phyloP scores from a whole-genome alignment of 2,329 filamentous ascomycete genomes.

The Trichoderma atroviride region DNA sequence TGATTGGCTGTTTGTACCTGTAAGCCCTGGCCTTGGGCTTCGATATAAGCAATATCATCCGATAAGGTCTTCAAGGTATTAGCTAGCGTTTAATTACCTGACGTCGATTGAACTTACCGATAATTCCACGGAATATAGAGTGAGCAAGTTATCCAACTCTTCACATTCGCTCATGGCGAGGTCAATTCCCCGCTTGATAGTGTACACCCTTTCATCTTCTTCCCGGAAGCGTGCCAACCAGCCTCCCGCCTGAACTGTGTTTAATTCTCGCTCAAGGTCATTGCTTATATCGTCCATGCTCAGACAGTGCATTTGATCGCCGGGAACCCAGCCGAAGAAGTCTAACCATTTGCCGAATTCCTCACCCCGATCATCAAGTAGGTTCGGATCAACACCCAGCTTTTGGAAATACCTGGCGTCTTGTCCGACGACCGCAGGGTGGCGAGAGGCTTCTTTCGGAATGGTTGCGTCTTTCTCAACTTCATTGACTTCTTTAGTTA shows the following conservation, averaged over 20 bases:
- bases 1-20: conserved; percentile 98
- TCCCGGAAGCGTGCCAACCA: conserved; percentile 85
- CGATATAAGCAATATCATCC: conserved; percentile 95
- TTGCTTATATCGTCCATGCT: conserved; percentile 79
- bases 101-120: conserved; percentile 61
- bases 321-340: conserved; percentile 85
- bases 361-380: conserved; percentile 75
- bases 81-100: background rate
- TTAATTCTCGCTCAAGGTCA: conserved; percentile 84
- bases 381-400: conserved; percentile 73
- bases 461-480: conserved; percentile 35
- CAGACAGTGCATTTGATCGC: conserved; percentile 71
- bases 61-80: conserved; percentile 70
- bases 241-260: conserved; percentile 86
- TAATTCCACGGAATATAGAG: conserved; percentile 91
- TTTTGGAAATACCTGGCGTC: conserved; percentile 77
- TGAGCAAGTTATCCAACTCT: conserved; percentile 90
- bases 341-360: conserved; percentile 83
- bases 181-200: conserved; percentile 84
- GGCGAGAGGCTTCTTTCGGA: conserved; percentile 55
- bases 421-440: conserved; percentile 69
- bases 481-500: conserved; percentile 33
- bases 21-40: conserved; percentile 93
- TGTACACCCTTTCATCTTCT: conserved; percentile 86
- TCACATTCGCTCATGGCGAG: conserved; percentile 93